Evolutionary conservation across 257 asterid genomes (phyloP), one percentile per base, ranked within the genome.

Genomic region (Lantana camara): DNA sequence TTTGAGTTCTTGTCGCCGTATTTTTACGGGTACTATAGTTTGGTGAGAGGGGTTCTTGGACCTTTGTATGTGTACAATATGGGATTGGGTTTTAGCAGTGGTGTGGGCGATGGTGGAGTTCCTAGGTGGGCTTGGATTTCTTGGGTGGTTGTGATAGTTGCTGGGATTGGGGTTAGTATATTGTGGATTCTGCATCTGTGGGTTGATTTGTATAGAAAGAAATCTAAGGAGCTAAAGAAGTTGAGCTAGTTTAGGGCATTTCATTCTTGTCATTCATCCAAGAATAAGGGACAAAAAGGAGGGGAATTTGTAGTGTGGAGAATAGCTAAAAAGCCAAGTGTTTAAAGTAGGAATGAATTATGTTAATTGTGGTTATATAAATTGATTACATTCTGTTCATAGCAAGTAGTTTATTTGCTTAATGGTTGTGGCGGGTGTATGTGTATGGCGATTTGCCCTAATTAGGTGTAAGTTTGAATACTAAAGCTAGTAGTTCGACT

Each of bases 101-200:
- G 72, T 32, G 64, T 44, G 24, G 80, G 54, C 14, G 60, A 67
- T 59, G 72, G 67, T 35, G 65, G 73, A 66, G 71, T 90, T 66
- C 94, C 96, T 48, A 53, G 32, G 68, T 77, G 95, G 89, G 88
- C 76, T 64, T 79, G 88, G 95, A 49, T 77, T 68, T 87, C 97
- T 77, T 87, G 96, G 96, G 76, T 85, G 72, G 71, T 73, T 71
- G 90, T 90, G 69, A 87, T 77, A 50, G 81, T 48, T 22, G 67
- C 58, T 64, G 89, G 79, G 7, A 82, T 85, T 61, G 80, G 78
- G 65, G 68, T 73, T 30, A 90, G 96, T 75, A 45, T 87, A 17
- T 30, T 82, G 80, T 90, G 97, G 97, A 67, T 90, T 72, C 27
- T 82, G 56, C 80, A 72, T 73, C 84, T 73, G 27, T 85, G 95